Percentiles rank a stretch among this genome's conserved stretches.
Conservation (phyloP, 257 asterid genomes). For the Fraxinus americana region DNA sequence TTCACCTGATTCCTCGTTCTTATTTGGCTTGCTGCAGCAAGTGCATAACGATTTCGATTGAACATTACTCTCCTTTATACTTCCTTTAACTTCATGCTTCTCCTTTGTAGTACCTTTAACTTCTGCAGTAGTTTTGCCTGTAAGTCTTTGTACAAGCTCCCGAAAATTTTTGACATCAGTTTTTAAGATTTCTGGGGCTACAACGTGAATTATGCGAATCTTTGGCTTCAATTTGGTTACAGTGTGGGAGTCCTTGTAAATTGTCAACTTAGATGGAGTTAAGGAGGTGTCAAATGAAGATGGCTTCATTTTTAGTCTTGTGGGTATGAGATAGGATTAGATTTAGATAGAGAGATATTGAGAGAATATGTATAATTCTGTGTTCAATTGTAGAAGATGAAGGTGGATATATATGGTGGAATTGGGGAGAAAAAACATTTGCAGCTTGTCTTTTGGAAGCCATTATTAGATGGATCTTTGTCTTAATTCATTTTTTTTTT, state of each 20-base stretch:
- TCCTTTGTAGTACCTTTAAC: not conserved
- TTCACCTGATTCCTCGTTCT: constrained; percentile 23
- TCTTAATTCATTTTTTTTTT: constrained; percentile 2
- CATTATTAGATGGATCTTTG: constrained; percentile 41
- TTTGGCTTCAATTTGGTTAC: constrained; percentile 60
- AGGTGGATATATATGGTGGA: constrained; percentile 19
- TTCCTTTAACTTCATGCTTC: constrained; percentile 19
- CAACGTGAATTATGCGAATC: constrained; percentile 81
- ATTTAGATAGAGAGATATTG: not conserved
- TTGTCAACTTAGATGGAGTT: constrained; percentile 32
- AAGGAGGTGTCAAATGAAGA: constrained; percentile 31
- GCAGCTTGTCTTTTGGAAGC: constrained; percentile 48
- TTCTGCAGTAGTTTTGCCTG: constrained; percentile 58
- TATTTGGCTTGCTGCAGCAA: constrained; percentile 28
- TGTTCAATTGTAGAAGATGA: constrained; percentile 22
- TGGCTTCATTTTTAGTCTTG: constrained; percentile 43
- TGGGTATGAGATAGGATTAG: not conserved
- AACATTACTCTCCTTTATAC: constrained; percentile 2
- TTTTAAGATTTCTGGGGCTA: constrained; percentile 71
- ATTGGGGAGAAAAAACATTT: not conserved
- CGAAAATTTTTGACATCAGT: constrained; percentile 64
- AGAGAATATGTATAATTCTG: constrained; percentile 12
- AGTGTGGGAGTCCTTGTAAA: constrained; percentile 48
- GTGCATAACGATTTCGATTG: constrained; percentile 24
- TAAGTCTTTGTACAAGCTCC: constrained; percentile 74